Evolutionary conservation across 352 stramenopile species (phyloP).

Genomic region (Globisporangium splendens): DNA sequence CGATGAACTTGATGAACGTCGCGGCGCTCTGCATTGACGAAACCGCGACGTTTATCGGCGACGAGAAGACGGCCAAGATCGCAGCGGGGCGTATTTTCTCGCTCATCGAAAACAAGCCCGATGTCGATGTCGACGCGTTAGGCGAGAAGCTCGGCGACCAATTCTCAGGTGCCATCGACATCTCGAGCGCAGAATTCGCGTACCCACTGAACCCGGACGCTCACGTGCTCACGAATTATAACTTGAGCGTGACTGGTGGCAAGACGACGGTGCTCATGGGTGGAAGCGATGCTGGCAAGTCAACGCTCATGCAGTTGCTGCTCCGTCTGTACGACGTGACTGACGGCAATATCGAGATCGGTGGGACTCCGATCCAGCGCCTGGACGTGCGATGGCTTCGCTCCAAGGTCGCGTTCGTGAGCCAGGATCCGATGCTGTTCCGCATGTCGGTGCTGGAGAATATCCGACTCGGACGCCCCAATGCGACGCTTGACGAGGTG

Average conservation of each 20-base stretch:
- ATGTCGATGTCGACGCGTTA: slow-evolving; percentile 13
- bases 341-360: neutral
- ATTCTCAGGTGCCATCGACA: slow-evolving; percentile 1
- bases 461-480: slow-evolving; percentile 4
- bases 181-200: slow-evolving; percentile 2
- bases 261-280: slow-evolving; percentile 7
- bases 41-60: slow-evolving; percentile 17
- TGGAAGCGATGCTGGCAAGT: slow-evolving; percentile 5
- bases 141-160: neutral
- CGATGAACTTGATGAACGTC: slow-evolving; percentile 18
- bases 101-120: slow-evolving; percentile 17
- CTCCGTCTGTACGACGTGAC: slow-evolving; percentile 6
- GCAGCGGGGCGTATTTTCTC: slow-evolving; percentile 16
- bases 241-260: neutral
- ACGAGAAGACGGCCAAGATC: slow-evolving; percentile 16
- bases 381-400: slow-evolving; percentile 3
- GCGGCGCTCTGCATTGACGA: slow-evolving; percentile 22
- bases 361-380: neutral
- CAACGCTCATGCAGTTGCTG: slow-evolving; percentile 5
- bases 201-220: slow-evolving; percentile 5
- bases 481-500: slow-evolving; percentile 14
- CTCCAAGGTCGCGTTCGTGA: slow-evolving; percentile 3
- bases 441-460: slow-evolving; percentile 10
- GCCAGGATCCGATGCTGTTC: slow-evolving; percentile 10
- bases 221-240: slow-evolving; percentile 3